phyloP scores from a whole-genome alignment of 768 basidiomycete genomes.

The Lentinula boryana region DNA sequence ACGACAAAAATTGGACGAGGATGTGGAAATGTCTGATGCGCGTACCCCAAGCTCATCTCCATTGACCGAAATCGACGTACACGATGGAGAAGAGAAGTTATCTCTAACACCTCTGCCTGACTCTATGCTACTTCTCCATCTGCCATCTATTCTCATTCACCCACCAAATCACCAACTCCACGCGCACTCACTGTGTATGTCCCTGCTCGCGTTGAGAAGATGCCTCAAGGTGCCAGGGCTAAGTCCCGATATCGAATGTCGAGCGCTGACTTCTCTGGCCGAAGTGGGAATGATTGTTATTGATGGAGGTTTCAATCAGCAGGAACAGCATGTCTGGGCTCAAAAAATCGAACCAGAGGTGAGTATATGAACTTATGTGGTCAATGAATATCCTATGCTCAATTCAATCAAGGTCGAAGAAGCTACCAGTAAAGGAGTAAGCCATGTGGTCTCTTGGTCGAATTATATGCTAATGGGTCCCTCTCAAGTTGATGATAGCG shows the following conservation, averaged over 20 bases:
- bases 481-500: constrained; percentile 41
- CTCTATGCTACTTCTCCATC: constrained; percentile 48
- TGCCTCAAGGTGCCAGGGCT: constrained; percentile 47
- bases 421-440: constrained; percentile 64
- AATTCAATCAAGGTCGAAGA: constrained; percentile 41
- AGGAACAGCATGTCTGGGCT: constrained; percentile 36
- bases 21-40: neutral
- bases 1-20: neutral
- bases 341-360: constrained; percentile 53
- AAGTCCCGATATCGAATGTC: constrained; percentile 56
- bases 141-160: constrained; percentile 56
- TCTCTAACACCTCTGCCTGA: constrained; percentile 20
- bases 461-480: neutral
- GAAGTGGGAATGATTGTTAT: constrained; percentile 62
- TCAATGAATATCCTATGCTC: neutral
- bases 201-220: constrained; percentile 47
- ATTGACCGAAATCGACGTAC: neutral
- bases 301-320: constrained; percentile 33
- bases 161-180: constrained; percentile 60
- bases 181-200: constrained; percentile 46
- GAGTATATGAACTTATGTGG: constrained; percentile 8
- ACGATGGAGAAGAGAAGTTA: neutral
- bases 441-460: constrained; percentile 19
- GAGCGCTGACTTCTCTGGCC: constrained; percentile 64
- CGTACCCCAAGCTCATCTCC: neutral